Evolutionary conservation across 768 basidiomycete species (phyloP), one percentile per base, ranked within the genome.

Genomic region (Tulasnella calospora): DNA sequence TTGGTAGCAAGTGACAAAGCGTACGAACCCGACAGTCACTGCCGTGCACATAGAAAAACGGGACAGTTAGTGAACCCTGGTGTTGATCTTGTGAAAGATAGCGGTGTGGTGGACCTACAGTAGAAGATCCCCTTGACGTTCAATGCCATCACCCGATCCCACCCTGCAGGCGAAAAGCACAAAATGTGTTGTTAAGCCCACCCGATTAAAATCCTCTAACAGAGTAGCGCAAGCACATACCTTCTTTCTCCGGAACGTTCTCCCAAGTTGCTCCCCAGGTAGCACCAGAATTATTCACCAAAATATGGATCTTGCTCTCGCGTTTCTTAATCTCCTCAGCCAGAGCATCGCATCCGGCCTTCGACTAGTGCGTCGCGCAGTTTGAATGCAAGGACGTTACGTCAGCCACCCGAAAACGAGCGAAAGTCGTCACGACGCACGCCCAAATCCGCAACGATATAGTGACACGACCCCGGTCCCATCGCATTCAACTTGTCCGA

Each of bases 91-190:
- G 21, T 23, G 15, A 13, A 33, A 15, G 30, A 35, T 27, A 30
- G 17, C n/a, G 67, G 30, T 71, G 35, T 51, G 38, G 30, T 74
- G 12, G 2, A 83, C 91, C 79, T 80, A 94, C 92, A 87, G 85
- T 94, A 96, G 81, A 93, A 95, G 61, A 92, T 86, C 79, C 90
- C 90, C 86, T 95, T 96, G 74, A 96, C 93, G 82, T 96, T 96
- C 47, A 95, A 89, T 30, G 89, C 89, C 83, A 95, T 88, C 51
- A 95, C 86, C 46, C 91, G 90, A 80, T 95, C 94, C 94, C 94
- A 95, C 0, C 94, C 94, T 76, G n/a, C 38, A 61, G 9, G 27
- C 3, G 19, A 23, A 27, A 21, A 61, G 21, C 61, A 67, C 61
- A 13, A 3, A 9, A 13, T 67, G n/a, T 5, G 12, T 51, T 10